Percentiles rank a stretch among this genome's conserved stretches.
These are phyloP conservation scores for Ganoderma resinaceum DNA, from an alignment of 1,284 basidiomycete species.

Conservation along the genomic window DNA sequence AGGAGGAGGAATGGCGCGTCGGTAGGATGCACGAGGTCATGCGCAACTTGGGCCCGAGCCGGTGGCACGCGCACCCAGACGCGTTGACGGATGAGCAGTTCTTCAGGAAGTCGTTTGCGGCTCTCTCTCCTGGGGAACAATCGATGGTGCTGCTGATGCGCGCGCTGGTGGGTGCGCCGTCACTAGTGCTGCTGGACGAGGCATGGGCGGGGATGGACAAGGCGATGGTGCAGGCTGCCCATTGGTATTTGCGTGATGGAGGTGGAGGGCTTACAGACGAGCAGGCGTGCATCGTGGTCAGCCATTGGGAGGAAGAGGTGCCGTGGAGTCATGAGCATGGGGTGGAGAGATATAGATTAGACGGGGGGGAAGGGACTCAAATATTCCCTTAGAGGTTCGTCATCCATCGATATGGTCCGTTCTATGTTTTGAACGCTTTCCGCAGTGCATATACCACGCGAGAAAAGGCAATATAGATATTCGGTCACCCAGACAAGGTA, in stretches of 20 bases:
- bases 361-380: conserved; percentile 44
- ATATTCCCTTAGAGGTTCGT: conserved; percentile 18
- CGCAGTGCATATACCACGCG: background rate
- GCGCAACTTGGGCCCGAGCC: conserved; percentile 63
- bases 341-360: conserved; percentile 45
- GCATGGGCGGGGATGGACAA: conserved; percentile 92
- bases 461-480: background rate
- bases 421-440: background rate
- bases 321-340: conserved; percentile 71
- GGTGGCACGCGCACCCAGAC: conserved; percentile 45
- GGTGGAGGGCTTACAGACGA: conserved; percentile 55
- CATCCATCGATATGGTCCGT: background rate
- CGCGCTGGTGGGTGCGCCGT: conserved; percentile 76
- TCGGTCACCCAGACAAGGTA: background rate
- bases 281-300: conserved; percentile 85
- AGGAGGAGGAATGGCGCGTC: conserved; percentile 53
- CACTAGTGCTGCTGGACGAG: conserved; percentile 86
- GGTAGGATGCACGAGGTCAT: conserved; percentile 62
- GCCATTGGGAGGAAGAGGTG: conserved; percentile 90
- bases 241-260: conserved; percentile 63
- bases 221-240: conserved; percentile 70
- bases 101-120: conserved; percentile 58
- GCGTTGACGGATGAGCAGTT: conserved; percentile 44
- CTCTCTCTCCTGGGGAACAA: conserved; percentile 77
- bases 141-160: conserved; percentile 83